Evolutionary conservation across 139 green algal species (phyloP), one percentile per base, ranked within the genome.

Genomic region (Limnomonas spitsbergensis): DNA sequence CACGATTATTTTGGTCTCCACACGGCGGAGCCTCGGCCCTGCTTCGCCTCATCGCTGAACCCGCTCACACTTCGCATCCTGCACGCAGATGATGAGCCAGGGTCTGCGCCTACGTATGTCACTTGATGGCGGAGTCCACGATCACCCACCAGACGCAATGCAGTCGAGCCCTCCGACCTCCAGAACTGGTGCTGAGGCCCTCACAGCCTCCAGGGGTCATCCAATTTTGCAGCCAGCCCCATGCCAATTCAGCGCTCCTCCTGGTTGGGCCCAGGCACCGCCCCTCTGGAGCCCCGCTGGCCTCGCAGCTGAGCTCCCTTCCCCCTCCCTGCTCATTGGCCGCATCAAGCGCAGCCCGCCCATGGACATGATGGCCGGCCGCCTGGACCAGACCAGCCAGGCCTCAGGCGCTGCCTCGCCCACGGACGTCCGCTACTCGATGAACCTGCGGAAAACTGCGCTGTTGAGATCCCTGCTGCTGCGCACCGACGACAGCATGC

Each of bases 31-130:
- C n/a, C n/a, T n/a, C n/a, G n/a, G n/a, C n/a, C n/a, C n/a, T n/a
- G n/a, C n/a, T n/a, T n/a, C n/a, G n/a, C n/a, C n/a, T n/a, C n/a
- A n/a, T n/a, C n/a, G n/a, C n/a, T n/a, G n/a, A n/a, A n/a, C n/a
- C n/a, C n/a, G n/a, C n/a, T n/a, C n/a, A n/a, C n/a, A n/a, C n/a
- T n/a, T n/a, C n/a, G n/a, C n/a, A n/a, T n/a, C n/a, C n/a, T n/a
- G 26, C 61, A 36, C 29, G 26, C 61, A 72, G 61, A 72, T 72
- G 61, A 72, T 72, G 61, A 37, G 27, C 61, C 26, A 72, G 7
- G 61, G 61, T 20, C 61, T 72, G 27, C 9, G 61, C 27, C 29
- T 72, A 20, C 61, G 29, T 7, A 72, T 72, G 61, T 39, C 26
- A 7, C 26, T 72, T 37, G 61, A 72, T 37, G 61, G 29, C 61